Base-by-base conservation (phyloP, 1,284 basidiomycete genomes). In the Trichosporon faecale region DNA sequence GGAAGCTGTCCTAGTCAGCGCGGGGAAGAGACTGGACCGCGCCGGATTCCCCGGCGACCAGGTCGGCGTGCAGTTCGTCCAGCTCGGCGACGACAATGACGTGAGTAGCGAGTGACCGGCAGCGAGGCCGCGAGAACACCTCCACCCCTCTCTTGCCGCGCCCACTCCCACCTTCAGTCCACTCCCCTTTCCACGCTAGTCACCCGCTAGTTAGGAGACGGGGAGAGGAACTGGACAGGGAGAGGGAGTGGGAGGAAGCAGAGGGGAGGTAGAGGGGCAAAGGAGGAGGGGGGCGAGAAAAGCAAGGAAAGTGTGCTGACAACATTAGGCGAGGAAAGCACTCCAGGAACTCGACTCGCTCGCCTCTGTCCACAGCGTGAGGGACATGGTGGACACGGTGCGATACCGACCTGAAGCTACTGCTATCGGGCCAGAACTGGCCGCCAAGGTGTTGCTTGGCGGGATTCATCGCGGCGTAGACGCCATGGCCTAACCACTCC, bases 61-160 rank as follows among this genome's bases (percentile, higher is more conserved):
- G 76, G 75, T 85, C 8, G 83, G 84, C 49, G 76, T 85, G 27
- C 81, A 83, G 71, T 80, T 85, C 67, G 70, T 85, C 27, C 84
- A 85, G 70, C 78, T 84, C 31, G 82, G 84, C 6, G 73, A 81
- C 52, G 79, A 80, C 61, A 16, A 72, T 0, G 77, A 79, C 66
- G 80, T 77, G 68, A 73, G 80, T 72, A 46, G 67, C 16, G 5
- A 9, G 33, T 9, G 33, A 33, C 6, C 27, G 37, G 6, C 64
- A 9, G 27, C 6, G 27, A 31, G 16, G 16, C 11, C 37, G 40
- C 40, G 40, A 44, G 40, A 6, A n/a, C n/a, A n/a, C n/a, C n/a
- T n/a, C n/a, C n/a, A n/a, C n/a, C n/a, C n/a, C n/a, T n/a, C n/a
- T n/a, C n/a, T n/a, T n/a, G n/a, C n/a, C n/a, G n/a, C n/a, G n/a